Conservation (phyloP, 148 eudicot species). For the Silene conica region DNA sequence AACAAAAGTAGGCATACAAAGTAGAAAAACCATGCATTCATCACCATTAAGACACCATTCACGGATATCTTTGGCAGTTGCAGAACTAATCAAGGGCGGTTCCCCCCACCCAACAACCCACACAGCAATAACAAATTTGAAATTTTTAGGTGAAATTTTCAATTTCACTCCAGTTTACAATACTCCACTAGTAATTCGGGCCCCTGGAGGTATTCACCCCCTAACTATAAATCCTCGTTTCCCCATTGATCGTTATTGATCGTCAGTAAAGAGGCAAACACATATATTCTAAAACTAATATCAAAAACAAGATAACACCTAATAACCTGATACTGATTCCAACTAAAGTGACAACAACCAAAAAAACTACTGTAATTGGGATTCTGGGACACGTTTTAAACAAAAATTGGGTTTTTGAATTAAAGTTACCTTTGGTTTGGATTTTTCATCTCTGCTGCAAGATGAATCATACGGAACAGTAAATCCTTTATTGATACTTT, state of each 20-base stretch:
- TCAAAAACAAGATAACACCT: too few species aligned
- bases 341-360: not conserved
- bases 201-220: not conserved
- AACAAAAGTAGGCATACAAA: not conserved
- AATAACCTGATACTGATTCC: not conserved
- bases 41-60: not conserved
- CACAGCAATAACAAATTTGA: too few species aligned
- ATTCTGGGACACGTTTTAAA: not conserved
- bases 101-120: not conserved
- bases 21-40: not conserved
- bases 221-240: not conserved
- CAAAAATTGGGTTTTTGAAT: not conserved
- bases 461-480: slow-evolving; percentile 26
- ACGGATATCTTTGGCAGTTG: too few species aligned
- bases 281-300: too few species aligned
- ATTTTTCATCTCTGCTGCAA: slow-evolving; percentile 31
- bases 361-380: not conserved
- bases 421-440: slow-evolving; percentile 37
- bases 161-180: too few species aligned
- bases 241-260: too few species aligned
- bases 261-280: too few species aligned
- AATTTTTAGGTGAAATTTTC: too few species aligned
- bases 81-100: too few species aligned
- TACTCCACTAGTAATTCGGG: too few species aligned
- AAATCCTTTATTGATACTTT: slow-evolving; percentile 34